A percentile compares a stretch with the other conserved stretches of the same genome.
phyloP scores from a whole-genome alignment of 805 yeast species.

The Metschnikowia gelsemii region DNA sequence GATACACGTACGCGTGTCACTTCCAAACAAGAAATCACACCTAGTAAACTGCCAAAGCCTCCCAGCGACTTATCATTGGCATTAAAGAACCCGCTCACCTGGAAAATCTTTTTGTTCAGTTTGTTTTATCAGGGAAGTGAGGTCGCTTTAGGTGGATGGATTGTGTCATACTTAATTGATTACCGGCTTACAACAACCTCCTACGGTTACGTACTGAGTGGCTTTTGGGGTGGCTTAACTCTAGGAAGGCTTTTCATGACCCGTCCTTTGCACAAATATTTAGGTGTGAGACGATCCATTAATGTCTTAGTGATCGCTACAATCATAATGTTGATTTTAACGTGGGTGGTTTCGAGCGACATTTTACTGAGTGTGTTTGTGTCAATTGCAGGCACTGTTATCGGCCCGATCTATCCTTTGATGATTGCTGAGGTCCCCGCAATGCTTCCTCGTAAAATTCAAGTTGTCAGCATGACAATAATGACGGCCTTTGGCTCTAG shows the following conservation, averaged over 20 bases:
- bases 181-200: constrained; percentile 21
- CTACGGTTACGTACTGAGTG: constrained; percentile 26
- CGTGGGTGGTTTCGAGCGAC: constrained; percentile 20
- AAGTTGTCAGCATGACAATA: constrained; percentile 25
- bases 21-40: background rate
- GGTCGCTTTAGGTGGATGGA: constrained; percentile 27
- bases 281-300: constrained; percentile 22
- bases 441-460: constrained; percentile 26
- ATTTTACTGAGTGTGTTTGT: constrained; percentile 21
- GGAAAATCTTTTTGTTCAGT: constrained; percentile 22
- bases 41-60: background rate
- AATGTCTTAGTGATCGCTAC: constrained; percentile 15
- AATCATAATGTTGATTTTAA: constrained; percentile 16
- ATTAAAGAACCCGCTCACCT: constrained; percentile 19
- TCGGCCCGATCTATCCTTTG: constrained; percentile 26
- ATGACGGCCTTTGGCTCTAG: constrained; percentile 27
- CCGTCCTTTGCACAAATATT: constrained; percentile 17
- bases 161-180: constrained; percentile 25
- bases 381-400: constrained; percentile 20
- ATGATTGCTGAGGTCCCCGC: constrained; percentile 23
- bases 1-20: constrained; percentile 5
- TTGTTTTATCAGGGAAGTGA: constrained; percentile 25
- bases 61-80: constrained; percentile 18
- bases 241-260: constrained; percentile 23
- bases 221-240: constrained; percentile 29